Percentiles rank a stretch among this genome's conserved stretches.
Conservation (phyloP, 192 early-diverging fungal genomes). For the Coemansia pectinata region DNA sequence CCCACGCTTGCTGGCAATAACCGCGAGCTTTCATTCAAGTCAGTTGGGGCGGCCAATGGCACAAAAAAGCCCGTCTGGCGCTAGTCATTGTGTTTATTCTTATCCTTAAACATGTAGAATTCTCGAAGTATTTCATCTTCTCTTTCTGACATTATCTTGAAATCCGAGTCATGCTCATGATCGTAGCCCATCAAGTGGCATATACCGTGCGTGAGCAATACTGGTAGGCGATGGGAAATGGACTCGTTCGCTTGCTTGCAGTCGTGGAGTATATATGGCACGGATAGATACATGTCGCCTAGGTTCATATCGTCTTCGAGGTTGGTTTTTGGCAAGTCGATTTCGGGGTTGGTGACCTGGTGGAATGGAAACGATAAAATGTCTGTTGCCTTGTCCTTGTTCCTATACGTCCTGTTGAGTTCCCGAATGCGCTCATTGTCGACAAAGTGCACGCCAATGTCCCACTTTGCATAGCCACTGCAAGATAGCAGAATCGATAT, state of each 20-base stretch:
- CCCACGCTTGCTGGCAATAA: constrained; percentile 4
- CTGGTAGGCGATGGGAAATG: constrained; percentile 55
- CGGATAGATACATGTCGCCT: constrained; percentile 65
- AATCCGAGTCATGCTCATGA: constrained; percentile 59
- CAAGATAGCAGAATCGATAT: constrained; percentile 52
- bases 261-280: constrained; percentile 57
- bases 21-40: constrained; percentile 45
- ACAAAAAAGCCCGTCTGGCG: constrained; percentile 40
- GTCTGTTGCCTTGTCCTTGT: constrained; percentile 59
- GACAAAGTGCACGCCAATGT: constrained; percentile 62
- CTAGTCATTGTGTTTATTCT: constrained; percentile 14
- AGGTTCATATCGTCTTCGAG: constrained; percentile 57
- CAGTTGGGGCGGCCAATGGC: constrained; percentile 16
- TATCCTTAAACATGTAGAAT: constrained; percentile 14
- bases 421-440: constrained; percentile 51
- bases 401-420: constrained; percentile 59
- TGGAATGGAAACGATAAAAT: constrained; percentile 70
- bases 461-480: constrained; percentile 60
- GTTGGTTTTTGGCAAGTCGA: constrained; percentile 19
- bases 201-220: constrained; percentile 64
- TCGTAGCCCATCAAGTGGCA: constrained; percentile 71
- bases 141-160: constrained; percentile 30
- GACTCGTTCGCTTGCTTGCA: constrained; percentile 53
- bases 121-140: constrained; percentile 37
- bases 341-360: constrained; percentile 27